A percentile compares a stretch with the other conserved stretches of the same genome.
Evolutionary conservation across 108 stramenopile genomes (phyloP).

Genomic region (Nannochloropsis oceanica): DNA sequence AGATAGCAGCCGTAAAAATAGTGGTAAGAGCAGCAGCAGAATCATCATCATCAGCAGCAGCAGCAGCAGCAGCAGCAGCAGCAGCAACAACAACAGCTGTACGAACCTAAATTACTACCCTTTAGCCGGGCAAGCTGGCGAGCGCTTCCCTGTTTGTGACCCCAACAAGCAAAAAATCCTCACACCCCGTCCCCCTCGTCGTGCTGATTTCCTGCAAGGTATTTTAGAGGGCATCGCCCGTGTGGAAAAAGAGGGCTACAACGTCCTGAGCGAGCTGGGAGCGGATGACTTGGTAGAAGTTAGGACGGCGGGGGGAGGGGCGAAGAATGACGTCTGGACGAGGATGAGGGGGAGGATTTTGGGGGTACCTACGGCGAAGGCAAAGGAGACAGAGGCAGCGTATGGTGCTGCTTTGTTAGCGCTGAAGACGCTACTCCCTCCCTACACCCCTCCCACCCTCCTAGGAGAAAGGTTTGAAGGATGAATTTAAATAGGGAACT

Average conservation of each 20-base stretch:
- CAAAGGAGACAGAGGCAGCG: conserved; percentile 62
- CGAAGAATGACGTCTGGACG: conserved; percentile 62
- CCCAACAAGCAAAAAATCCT: conserved; percentile 52
- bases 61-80: conserved; percentile 17
- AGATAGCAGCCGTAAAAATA: neutral
- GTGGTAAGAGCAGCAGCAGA: neutral
- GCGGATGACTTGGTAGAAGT: conserved; percentile 53
- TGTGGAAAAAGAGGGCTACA: conserved; percentile 18
- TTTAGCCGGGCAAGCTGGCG: conserved; percentile 48
- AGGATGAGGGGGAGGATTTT: conserved; percentile 54
- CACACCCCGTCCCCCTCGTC: conserved; percentile 1
- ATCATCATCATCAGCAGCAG: neutral
- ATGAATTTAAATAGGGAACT: too few relatives aligned
- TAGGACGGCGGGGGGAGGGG: conserved; percentile 66
- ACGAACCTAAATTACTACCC: conserved; percentile 68
- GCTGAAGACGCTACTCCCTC: neutral
- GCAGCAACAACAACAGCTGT: conserved; percentile 37
- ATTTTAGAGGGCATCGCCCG: conserved; percentile 16
- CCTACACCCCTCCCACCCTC: neutral
- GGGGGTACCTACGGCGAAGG: conserved; percentile 45
- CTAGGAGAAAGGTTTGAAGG: neutral
- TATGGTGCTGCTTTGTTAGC: conserved; percentile 77
- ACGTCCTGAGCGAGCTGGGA: conserved; percentile 56
- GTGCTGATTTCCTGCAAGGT: conserved; percentile 38
- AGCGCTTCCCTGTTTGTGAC: conserved; percentile 74